Percentiles rank a stretch among this genome's conserved stretches.
phyloP scores from a whole-genome alignment of 805 yeast species.

The Kluyveromyces nonfermentans region DNA sequence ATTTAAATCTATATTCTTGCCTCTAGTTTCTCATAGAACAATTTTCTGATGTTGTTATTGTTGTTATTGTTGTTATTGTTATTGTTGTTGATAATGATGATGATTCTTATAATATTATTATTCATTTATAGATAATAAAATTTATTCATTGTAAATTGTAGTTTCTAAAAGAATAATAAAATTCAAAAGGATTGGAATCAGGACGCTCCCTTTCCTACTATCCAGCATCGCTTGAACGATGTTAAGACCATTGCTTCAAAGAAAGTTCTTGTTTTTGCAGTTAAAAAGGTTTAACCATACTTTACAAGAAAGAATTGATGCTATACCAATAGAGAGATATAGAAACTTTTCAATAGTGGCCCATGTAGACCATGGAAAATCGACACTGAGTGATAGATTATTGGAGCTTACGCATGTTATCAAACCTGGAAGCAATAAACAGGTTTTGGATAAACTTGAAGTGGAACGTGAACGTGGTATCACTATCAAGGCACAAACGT shows the following conservation, averaged over 20 bases:
- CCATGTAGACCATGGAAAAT: conserved; percentile 85
- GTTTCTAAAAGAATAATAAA: no score
- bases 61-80: no score
- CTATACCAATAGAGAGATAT: conserved; percentile 73
- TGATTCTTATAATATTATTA: neutral
- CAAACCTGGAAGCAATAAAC: conserved; percentile 61
- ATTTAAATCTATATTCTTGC: neutral
- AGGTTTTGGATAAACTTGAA: conserved; percentile 82
- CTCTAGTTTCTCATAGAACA: neutral
- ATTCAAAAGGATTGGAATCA: neutral
- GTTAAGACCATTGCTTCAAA: conserved; percentile 1
- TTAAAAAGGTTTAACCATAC: conserved; percentile 10
- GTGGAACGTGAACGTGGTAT: conserved; percentile 96
- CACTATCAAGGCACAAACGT: conserved; percentile 94
- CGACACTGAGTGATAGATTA: conserved; percentile 81
- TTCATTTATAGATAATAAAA: neutral
- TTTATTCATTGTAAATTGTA: neutral
- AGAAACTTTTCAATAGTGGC: conserved; percentile 93
- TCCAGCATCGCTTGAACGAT: neutral
- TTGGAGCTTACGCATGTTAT: conserved; percentile 86
- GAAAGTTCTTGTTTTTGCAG: neutral
- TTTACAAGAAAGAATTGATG: conserved; percentile 51
- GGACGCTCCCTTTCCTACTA: no score
- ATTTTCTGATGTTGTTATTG: neutral
- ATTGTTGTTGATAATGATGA: no score